These are phyloP conservation scores for Scedosporium apiospermum DNA, from an alignment of 2,329 filamentous ascomycete species.

Conservation along the genomic window DNA sequence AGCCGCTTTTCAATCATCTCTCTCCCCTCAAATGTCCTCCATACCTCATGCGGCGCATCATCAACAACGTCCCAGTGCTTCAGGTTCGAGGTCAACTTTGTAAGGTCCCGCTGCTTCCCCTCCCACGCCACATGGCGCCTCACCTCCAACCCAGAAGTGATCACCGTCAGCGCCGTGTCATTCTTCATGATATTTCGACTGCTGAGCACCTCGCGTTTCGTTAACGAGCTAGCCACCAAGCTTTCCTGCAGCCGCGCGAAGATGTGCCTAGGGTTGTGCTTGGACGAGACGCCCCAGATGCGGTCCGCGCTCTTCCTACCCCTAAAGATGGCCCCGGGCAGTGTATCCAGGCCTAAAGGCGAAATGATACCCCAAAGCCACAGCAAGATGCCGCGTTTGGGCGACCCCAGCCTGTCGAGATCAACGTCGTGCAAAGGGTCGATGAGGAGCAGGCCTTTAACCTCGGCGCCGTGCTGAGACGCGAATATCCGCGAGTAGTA, in stretches of 20 bases:
- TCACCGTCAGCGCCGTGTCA: slow-evolving; percentile 67
- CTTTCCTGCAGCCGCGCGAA: slow-evolving; percentile 91
- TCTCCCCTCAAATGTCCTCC: slow-evolving; percentile 34
- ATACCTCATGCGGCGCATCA: slow-evolving; percentile 77
- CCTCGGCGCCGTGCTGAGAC: slow-evolving; percentile 64
- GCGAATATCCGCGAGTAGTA: slow-evolving; percentile 89
- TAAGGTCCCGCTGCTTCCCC: slow-evolving; percentile 75
- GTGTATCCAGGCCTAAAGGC: slow-evolving; percentile 73
- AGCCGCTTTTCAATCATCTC: slow-evolving; percentile 1
- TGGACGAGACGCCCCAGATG: slow-evolving; percentile 69
- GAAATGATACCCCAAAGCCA: slow-evolving; percentile 83
- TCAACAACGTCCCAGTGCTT: slow-evolving; percentile 80
- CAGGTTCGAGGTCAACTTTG: slow-evolving; percentile 68
- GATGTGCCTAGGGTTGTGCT: slow-evolving; percentile 74
- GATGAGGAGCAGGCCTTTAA: slow-evolving; percentile 74
- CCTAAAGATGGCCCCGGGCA: slow-evolving; percentile 71
- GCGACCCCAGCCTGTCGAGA: slow-evolving; percentile 54
- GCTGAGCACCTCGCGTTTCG: slow-evolving; percentile 70
- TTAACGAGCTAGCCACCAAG: slow-evolving; percentile 75
- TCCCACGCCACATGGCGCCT: slow-evolving; percentile 65
- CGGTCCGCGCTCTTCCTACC: slow-evolving; percentile 75
- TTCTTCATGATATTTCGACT: slow-evolving; percentile 70
- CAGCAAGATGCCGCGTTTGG: slow-evolving; percentile 68
- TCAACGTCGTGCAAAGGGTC: slow-evolving; percentile 86
- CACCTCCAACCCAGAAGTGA: slow-evolving; percentile 71